Evolutionary conservation across 2,329 filamentous ascomycete species (phyloP), one percentile per base, ranked within the genome.

Genomic region (Exophiala sp.): DNA sequence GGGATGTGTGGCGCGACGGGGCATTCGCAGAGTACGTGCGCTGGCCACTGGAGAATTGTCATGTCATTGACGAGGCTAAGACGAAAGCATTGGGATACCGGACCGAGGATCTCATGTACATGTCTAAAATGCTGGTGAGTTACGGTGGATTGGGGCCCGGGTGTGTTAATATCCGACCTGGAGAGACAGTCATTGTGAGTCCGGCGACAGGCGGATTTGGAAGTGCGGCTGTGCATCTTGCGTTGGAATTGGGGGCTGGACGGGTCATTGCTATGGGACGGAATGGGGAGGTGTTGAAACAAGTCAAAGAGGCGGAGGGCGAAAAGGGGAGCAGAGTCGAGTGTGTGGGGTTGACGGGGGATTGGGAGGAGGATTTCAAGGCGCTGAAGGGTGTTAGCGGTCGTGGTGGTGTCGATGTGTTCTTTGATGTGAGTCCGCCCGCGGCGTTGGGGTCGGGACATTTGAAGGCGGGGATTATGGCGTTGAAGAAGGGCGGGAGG

Each of bases 241-340:
- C 77, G 0, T 57, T 77, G 0, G 75, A 75, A 1, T 68, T 79
- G 60, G 78, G 77, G 1, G 77, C 75, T 3, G 54, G 50, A 7
- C 68, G 68, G n/a, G 78, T 81, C 8, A 72, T 81, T 35, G 77
- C 78, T 1, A 68, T 80, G 54, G 76, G 76, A 0, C 66, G 78
- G 6, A 75, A 74, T 54, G 58, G 60, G 36, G 43, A 34, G 8
- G 40, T 41, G 5, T 49, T 58, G 10, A 49, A 39, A 7, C 36
- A 46, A 14, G 18, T 60, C 29, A 53, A 53, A 16, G 42, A 9
- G 9, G 44, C 35, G 2, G 33, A 42, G 12, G 49, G 34, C 2
- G 39, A 24, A 20, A 45, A 50, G n/a, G 44, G 43, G 35, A 24
- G 4, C 2, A 43, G 68, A 12, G 60, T 79, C 5, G 64, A 69